Evolutionary conservation across 768 basidiomycete genomes (phyloP), one percentile per base, ranked within the genome.

Genomic region (Kwoniella shandongensis): DNA sequence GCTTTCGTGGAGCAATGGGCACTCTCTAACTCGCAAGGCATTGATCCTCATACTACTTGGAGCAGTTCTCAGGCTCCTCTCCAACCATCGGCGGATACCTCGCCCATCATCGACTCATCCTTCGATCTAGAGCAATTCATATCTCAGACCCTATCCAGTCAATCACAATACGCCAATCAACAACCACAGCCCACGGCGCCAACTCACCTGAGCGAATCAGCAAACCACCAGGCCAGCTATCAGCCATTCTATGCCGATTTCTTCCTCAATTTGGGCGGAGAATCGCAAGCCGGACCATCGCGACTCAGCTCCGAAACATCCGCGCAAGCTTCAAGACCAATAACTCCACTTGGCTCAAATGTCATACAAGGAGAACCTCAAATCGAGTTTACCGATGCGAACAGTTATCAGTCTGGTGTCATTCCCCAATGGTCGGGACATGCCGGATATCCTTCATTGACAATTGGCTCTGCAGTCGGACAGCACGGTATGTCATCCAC

Each of bases 41-140:
- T 23, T 32, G 20, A 40, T 26, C 40, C 27, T 44, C 41, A 6
- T 32, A 6, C 6, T 13, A 32, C 6, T 32, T n/a, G n/a, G n/a
- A n/a, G n/a, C n/a, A n/a, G n/a, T n/a, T n/a, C 8, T 46, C 27
- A 20, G 20, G 20, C 8, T 20, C 4, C 41, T 23, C 8, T 25
- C 20, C 41, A 44, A 22, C 44, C 52, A 38, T 56, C 54, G 11
- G 30, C 29, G 1, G 41, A 51, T 27, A 42, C 51, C 3, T 59
- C 51, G 12, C 44, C 51, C 27, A 29, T 44, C 13, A 5, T 50
- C 3, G 41, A 44, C 23, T 40, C 35, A 13, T 25, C 36, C 3
- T 50, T 60, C 26, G 52, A 60, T 32, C 22, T 54, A 18, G 56
- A 58, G 18, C 56, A 51, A 23, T 51, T 51, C 39, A 13, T 58